Base-by-base conservation (phyloP, 2,329 filamentous ascomycete genomes). In the Cercospora zeae-maydis region DNA sequence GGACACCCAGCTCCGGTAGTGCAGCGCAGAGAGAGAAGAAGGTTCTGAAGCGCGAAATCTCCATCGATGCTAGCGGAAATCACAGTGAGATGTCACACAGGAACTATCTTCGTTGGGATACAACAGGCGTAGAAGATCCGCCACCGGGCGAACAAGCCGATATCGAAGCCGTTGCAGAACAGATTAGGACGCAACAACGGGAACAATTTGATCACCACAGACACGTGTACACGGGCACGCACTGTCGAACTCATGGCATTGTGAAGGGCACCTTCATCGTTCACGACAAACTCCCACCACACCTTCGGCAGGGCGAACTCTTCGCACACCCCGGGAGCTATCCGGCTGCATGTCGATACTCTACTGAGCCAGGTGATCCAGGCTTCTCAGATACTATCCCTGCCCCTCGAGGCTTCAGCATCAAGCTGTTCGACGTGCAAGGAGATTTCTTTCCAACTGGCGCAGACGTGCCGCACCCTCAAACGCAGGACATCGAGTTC, bases 341-440 rank as follows among this genome's bases (percentile, higher is more conserved):
- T 61, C 74, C 72, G 10, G 71, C 75, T 13, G 71, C 71, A 11
- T 75, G 72, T 64, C 73, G 76, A 27, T 79, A 79, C 65, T 76
- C 73, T 59, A 68, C 63, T 7, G 66, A 68, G 31, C 63, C 65
- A 13, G 63, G 76, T 42, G 75, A 77, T 60, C 75, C 75, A 54
- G 74, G 75, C 11, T 69, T 79, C 16, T 75, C 79, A 62, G 75
- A 81, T 58, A 75, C 75, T 27, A 77, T 78, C 24, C 75, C 80
- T 0, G 77, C 79, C 57, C 80, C 79, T 3, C 75, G 80, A 39
- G 81, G 79, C 24, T 78, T 82, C 45, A 78, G 72, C 10, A 81
- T 83, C 74, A 83, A 83, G 66, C 68, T 83, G 45, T 83, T 83
- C 70, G 76, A 78, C 58, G 77, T 83, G n/a, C 53, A 75, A 4